Base-by-base conservation (phyloP, 768 basidiomycete species). In the Dentipellis sp. region DNA sequence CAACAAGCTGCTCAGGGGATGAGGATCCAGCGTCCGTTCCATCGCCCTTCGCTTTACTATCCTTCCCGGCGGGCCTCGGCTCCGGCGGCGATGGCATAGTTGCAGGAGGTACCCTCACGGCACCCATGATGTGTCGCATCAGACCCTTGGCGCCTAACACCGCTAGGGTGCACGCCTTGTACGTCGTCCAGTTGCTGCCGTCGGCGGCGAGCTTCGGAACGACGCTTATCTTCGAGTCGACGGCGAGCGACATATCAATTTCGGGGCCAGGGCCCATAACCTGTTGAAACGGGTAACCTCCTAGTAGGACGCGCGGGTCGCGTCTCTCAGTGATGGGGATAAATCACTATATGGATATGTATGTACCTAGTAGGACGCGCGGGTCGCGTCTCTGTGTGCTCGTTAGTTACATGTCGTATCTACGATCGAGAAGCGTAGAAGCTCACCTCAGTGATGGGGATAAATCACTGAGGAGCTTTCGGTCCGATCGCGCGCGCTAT, bases 221-320 rank as follows among this genome's bases (percentile, higher is more conserved):
- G 17, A 17, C 14, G 17, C 17, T 16, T 14, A 42, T 16, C 4
- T 42, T 42, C 40, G 12, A 42, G 40, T 42, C 17, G 8, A 16
- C 17, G 17, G 16, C 40, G 40, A 42, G 40, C 14, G 40, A 42
- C 40, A 42, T 42, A 17, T 14, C 40, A 8, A n/a, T n/a, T n/a
- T 42, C 16, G 50, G 37, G 59, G 64, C 52, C 58, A 45, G 52
- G 21, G 61, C 59, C 19, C 0, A 45, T 8, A 56, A 54, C 1
- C 56, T 59, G 12, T 22, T 35, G 22, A 50, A 2, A n/a, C n/a
- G n/a, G n/a, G n/a, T n/a, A n/a, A n/a, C n/a, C n/a, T n/a, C n/a
- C n/a, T n/a, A n/a, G n/a, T n/a, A n/a, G n/a, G n/a, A n/a, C n/a
- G n/a, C n/a, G n/a, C n/a, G n/a, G n/a, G n/a, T n/a, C n/a, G n/a